These are phyloP conservation scores for Monascus purpureus DNA, from an alignment of 495 filamentous ascomycete genomes.

Conservation along the genomic window DNA sequence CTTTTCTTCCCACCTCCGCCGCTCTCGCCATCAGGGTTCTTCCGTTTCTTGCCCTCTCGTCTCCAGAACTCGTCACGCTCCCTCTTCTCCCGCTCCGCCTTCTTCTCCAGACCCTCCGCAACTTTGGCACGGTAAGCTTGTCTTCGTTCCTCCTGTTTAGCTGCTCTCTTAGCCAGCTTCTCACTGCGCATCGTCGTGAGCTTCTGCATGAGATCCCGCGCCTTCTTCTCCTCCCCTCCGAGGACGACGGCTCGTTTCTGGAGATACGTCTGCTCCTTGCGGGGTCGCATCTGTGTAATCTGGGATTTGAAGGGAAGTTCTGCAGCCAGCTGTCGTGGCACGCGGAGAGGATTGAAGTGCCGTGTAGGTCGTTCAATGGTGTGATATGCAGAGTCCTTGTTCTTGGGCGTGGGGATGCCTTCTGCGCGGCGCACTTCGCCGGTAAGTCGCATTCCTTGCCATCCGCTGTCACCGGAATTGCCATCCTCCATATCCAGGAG, in stretches of 20 bases:
- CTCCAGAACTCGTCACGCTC: conserved; percentile 91
- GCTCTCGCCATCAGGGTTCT: conserved; percentile 40
- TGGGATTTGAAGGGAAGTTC: conserved; percentile 89
- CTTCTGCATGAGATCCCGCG: conserved; percentile 84
- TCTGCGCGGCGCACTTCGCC: conserved; percentile 75
- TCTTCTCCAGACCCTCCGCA: conserved; percentile 66
- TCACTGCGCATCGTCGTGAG: conserved; percentile 84
- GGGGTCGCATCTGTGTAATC: conserved; percentile 65
- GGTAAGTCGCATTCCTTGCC: conserved; percentile 88
- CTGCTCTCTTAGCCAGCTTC: conserved; percentile 64
- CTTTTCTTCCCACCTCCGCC: conserved; percentile 63
- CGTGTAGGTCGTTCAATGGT: conserved; percentile 65
- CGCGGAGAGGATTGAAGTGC: conserved; percentile 87
- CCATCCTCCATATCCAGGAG: conserved; percentile 43
- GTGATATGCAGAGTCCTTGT: conserved; percentile 70
- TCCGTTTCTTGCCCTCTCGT: conserved; percentile 89
- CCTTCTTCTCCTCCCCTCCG: conserved; percentile 72
- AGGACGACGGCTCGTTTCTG: conserved; percentile 86
- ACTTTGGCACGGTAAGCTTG: conserved; percentile 68
- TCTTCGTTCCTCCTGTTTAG: conserved; percentile 73
- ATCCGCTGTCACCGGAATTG: conserved; percentile 30
- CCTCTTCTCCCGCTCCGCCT: conserved; percentile 66
- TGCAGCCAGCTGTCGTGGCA: conserved; percentile 71
- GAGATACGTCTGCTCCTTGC: conserved; percentile 74
- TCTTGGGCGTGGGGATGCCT: conserved; percentile 58